Conservation (phyloP, 2,329 filamentous ascomycete genomes). For the Colletotrichum lentis region DNA sequence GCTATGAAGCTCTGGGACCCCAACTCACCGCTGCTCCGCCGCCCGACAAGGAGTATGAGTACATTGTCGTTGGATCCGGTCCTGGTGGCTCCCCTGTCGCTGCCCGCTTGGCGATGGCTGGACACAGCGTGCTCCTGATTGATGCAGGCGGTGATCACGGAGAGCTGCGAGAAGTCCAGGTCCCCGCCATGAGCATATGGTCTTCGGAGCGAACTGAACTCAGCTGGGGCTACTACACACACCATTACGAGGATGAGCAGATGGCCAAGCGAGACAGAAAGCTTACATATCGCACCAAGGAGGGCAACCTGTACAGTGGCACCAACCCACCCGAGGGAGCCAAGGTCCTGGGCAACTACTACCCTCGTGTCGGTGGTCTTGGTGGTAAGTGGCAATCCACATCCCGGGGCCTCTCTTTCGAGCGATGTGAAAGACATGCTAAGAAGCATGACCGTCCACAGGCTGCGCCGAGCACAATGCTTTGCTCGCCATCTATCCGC, state of each 20-base stretch:
- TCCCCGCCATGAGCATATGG: background rate
- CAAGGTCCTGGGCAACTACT: constrained; percentile 34
- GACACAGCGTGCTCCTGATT: background rate
- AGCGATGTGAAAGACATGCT: background rate
- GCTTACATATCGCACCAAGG: constrained; percentile 11
- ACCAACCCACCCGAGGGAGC: constrained; percentile 37
- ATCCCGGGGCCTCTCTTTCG: background rate
- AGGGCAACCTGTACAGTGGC: constrained; percentile 37
- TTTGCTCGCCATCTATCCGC: constrained; percentile 59
- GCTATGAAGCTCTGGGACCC: background rate
- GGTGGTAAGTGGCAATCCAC: constrained; percentile 31
- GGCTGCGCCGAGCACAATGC: constrained; percentile 48
- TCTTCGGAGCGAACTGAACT: background rate
- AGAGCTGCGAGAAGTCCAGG: background rate
- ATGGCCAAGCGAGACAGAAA: background rate
- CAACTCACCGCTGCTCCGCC: background rate
- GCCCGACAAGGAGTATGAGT: constrained; percentile 6
- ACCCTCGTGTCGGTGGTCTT: constrained; percentile 41
- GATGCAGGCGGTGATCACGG: background rate
- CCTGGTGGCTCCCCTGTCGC: constrained; percentile 1
- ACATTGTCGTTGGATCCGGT: constrained; percentile 14
- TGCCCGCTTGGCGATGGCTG: background rate
- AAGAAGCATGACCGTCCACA: background rate
- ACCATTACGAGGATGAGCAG: background rate
- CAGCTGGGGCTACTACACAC: background rate